Conservation (phyloP, 2,329 filamentous ascomycete species). For the Colletotrichum scovillei region DNA sequence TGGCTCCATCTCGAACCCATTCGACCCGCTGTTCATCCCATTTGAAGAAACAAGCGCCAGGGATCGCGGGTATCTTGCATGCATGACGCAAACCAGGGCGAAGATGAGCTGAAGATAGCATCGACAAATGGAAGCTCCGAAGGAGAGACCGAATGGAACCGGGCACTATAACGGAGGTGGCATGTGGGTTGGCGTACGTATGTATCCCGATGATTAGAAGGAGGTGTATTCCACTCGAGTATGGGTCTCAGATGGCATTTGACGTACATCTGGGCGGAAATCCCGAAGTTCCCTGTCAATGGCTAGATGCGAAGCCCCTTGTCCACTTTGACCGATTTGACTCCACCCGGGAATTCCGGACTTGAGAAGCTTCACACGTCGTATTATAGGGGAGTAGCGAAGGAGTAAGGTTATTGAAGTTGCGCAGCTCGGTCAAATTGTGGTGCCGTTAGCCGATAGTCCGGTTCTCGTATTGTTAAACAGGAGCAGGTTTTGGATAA, state of each 20-base stretch:
- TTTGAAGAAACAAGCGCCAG: conserved; percentile 4
- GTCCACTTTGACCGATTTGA: neutral
- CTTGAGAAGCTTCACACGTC: neutral
- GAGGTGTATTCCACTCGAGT: conserved; percentile 5
- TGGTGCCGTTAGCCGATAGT: neutral
- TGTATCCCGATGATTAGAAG: conserved; percentile 1
- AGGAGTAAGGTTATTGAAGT: neutral
- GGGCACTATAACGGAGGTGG: neutral
- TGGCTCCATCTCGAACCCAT: conserved; percentile 11
- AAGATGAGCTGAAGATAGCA: conserved; percentile 13
- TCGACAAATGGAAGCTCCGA: conserved; percentile 8
- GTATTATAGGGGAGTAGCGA: neutral
- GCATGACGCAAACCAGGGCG: conserved; percentile 17
- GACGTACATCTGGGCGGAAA: conserved; percentile 6
- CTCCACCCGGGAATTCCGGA: conserved; percentile 2
- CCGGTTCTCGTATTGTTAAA: neutral
- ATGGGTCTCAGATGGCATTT: neutral
- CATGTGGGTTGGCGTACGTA: conserved; percentile 2
- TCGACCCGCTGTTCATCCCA: conserved; percentile 22
- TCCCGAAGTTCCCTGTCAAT: conserved; percentile 9
- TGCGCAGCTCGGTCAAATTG: neutral
- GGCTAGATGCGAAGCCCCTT: neutral
- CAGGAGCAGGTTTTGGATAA: neutral
- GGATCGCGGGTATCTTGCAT: conserved; percentile 19
- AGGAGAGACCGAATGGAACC: conserved; percentile 13